Percentiles rank a stretch among this genome's conserved stretches.
Evolutionary conservation across 345 rosid species (phyloP).

Genomic region (Eucalyptus marginata): DNA sequence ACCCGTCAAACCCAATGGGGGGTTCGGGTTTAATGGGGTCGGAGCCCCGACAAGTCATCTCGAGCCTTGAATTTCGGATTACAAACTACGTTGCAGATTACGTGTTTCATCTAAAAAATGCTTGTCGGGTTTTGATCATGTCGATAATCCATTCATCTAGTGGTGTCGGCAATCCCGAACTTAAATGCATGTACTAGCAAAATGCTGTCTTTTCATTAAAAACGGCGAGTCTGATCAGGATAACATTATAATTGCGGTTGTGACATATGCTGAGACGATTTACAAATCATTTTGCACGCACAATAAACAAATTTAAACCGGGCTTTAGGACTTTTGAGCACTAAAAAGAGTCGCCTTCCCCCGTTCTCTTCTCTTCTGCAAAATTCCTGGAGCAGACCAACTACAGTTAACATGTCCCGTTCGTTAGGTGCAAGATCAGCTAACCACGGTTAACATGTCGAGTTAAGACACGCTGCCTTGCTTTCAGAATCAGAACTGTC

Average conservation of each 20-base stretch:
- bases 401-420: not conserved
- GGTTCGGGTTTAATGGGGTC: not conserved
- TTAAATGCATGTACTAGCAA: not conserved
- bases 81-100: not conserved
- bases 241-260: not conserved
- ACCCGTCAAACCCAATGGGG: not conserved
- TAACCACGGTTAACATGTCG: not conserved
- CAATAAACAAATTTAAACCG: not conserved
- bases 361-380: not conserved
- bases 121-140: not conserved
- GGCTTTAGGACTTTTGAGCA: not conserved
- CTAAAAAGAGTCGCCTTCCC: not conserved
- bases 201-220: not conserved
- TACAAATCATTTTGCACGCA: not conserved
- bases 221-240: not conserved
- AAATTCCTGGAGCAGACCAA: not conserved
- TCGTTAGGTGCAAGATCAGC: not conserved
- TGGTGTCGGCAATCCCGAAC: not conserved
- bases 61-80: not conserved
- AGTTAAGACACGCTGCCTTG: not conserved
- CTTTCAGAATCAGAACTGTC: not conserved
- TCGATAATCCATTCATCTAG: not conserved
- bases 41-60: not conserved
- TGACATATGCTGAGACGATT: not conserved
- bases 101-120: too few species aligned